Evolutionary conservation across 2,329 filamentous ascomycete species (phyloP).

Genomic region (Botryotinia globosa): DNA sequence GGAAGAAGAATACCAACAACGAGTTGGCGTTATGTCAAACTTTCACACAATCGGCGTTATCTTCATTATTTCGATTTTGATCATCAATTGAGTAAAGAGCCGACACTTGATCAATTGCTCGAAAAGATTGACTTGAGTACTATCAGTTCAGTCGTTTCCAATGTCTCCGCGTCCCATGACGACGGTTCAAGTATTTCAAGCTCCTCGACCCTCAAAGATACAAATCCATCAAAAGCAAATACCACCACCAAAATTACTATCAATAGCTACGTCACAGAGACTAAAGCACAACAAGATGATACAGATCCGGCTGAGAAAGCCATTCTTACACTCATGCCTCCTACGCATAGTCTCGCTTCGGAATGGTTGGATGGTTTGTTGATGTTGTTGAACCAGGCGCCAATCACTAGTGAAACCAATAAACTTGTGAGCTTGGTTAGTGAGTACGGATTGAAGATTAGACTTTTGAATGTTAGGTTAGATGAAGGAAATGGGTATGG

Average conservation of each 20-base stretch:
- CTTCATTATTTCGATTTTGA: constrained; percentile 88
- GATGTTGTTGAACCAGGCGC: constrained; percentile 91
- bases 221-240: constrained; percentile 32
- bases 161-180: constrained; percentile 57
- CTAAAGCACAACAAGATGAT: constrained; percentile 36
- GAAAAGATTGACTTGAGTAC: constrained; percentile 84
- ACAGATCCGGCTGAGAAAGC: constrained; percentile 59
- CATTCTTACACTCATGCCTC: constrained; percentile 78
- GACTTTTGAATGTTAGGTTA: constrained; percentile 85
- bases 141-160: constrained; percentile 91
- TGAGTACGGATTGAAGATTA: constrained; percentile 89
- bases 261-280: constrained; percentile 59
- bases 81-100: constrained; percentile 59
- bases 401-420: constrained; percentile 94
- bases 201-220: constrained; percentile 42
- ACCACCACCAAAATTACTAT: constrained; percentile 84
- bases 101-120: constrained; percentile 67
- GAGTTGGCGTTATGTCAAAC: constrained; percentile 75
- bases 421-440: constrained; percentile 82
- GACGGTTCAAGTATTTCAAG: constrained; percentile 48
- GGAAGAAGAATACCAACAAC: constrained; percentile 24
- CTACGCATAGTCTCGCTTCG: constrained; percentile 77
- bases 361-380: constrained; percentile 96
- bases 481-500: constrained; percentile 73
- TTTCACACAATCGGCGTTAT: constrained; percentile 88